Evolutionary conservation across 192 early-diverging fungal genomes (phyloP).

Genomic region (Coemansia sp.): DNA sequence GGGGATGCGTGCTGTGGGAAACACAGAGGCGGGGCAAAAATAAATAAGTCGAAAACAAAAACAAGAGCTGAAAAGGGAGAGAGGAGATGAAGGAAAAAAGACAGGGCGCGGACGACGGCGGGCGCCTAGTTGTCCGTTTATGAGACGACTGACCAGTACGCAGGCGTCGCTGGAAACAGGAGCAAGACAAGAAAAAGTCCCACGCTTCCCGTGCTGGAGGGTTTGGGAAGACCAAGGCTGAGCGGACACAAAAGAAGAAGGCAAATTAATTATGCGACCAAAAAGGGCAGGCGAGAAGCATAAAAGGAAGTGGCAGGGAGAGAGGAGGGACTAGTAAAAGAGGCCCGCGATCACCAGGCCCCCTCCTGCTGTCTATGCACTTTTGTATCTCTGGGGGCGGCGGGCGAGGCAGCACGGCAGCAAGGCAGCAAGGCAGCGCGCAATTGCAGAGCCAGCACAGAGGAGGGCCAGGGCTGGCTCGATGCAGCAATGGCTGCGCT

Average conservation of each 20-base stretch:
- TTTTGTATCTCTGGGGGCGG: background rate
- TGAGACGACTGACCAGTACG: background rate
- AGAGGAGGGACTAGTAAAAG: background rate
- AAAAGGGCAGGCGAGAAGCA: background rate
- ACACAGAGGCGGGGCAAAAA: background rate
- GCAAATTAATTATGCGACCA: background rate
- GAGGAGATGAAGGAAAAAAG: too few relatives aligned
- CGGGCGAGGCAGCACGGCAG: background rate
- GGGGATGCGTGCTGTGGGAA: constrained; percentile 4
- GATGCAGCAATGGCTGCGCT: background rate
- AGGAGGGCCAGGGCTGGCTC: background rate
- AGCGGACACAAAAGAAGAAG: background rate
- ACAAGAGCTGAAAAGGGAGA: background rate
- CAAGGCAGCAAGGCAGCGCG: background rate
- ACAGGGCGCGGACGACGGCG: background rate
- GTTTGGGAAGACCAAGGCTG: constrained; percentile 1
- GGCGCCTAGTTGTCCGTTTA: background rate
- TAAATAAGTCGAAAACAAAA: background rate
- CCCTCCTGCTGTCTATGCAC: background rate
- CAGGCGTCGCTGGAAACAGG: constrained; percentile 1
- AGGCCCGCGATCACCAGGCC: background rate
- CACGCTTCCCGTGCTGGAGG: constrained; percentile 27
- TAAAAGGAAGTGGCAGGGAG: background rate
- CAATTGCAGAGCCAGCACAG: background rate
- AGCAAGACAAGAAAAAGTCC: constrained; percentile 28